A percentile compares a stretch with the other conserved stretches of the same genome.
phyloP scores from a whole-genome alignment of 139 green algal genomes.

The Closterium sp. region DNA sequence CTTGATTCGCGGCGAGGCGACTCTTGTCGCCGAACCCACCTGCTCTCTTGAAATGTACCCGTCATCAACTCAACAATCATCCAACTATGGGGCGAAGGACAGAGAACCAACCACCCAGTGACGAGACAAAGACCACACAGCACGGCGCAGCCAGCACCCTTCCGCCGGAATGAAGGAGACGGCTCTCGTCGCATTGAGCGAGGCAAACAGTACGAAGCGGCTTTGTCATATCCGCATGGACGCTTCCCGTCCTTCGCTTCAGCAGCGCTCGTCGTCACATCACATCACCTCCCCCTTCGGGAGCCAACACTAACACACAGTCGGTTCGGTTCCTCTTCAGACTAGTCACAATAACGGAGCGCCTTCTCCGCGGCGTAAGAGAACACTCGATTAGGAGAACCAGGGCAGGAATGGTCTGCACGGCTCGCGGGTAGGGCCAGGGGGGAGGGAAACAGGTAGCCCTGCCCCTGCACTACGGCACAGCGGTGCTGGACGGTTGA shows the following conservation, averaged over 20 bases:
- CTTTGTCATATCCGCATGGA: background rate
- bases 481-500: too few relatives aligned
- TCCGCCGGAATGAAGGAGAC: background rate
- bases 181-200: background rate
- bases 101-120: too few relatives aligned
- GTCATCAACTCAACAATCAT: too few relatives aligned
- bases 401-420: background rate
- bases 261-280: background rate
- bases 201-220: background rate
- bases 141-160: background rate
- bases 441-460: too few relatives aligned
- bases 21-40: background rate
- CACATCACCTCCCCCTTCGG: background rate
- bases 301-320: background rate
- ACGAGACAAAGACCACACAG: background rate
- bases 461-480: too few relatives aligned
- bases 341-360: background rate
- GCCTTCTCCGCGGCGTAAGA: background rate
- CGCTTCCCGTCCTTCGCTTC: background rate
- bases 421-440: background rate
- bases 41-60: background rate
- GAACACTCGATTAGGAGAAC: background rate
- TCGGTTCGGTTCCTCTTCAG: background rate
- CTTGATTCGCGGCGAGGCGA: background rate
- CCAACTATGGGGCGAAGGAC: too few relatives aligned